Percentiles rank a stretch among this genome's conserved stretches.
phyloP scores from a whole-genome alignment of 1,284 basidiomycete genomes.

The Tylopilus microsporus region DNA sequence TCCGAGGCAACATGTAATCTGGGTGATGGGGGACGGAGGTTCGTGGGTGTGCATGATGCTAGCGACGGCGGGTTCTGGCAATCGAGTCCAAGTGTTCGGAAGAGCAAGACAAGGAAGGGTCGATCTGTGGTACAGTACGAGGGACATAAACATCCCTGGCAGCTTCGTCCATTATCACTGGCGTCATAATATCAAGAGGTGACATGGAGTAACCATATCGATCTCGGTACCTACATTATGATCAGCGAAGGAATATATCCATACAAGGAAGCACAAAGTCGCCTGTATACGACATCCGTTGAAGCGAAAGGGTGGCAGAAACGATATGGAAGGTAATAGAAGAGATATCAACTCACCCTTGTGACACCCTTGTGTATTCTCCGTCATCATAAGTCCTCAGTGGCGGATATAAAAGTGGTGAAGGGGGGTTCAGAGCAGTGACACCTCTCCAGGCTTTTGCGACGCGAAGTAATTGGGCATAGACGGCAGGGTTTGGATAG shows the following conservation, averaged over 20 bases:
- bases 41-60: constrained; percentile 19
- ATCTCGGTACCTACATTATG: constrained; percentile 26
- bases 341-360: constrained; percentile 26
- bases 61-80: constrained; percentile 8
- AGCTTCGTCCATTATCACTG: constrained; percentile 27
- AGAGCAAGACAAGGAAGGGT: constrained; percentile 10
- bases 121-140: constrained; percentile 23
- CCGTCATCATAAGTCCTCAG: constrained; percentile 24
- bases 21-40: constrained; percentile 30
- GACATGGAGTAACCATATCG: constrained; percentile 32
- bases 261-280: constrained; percentile 15
- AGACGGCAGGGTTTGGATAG: constrained; percentile 42
- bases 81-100: constrained; percentile 1
- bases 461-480: constrained; percentile 52
- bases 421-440: constrained; percentile 48
- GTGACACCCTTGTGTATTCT: constrained; percentile 24
- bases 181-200: constrained; percentile 29
- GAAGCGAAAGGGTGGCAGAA: not conserved
- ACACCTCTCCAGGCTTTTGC: constrained; percentile 66
- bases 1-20: constrained; percentile 24
- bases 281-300: constrained; percentile 10
- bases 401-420: constrained; percentile 17
- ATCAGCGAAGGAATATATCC: constrained; percentile 20
- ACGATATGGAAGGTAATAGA: not conserved
- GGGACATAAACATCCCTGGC: constrained; percentile 18